These are phyloP conservation scores for Pistacia integerrima DNA, from an alignment of 345 rosid species.

Conservation along the genomic window DNA sequence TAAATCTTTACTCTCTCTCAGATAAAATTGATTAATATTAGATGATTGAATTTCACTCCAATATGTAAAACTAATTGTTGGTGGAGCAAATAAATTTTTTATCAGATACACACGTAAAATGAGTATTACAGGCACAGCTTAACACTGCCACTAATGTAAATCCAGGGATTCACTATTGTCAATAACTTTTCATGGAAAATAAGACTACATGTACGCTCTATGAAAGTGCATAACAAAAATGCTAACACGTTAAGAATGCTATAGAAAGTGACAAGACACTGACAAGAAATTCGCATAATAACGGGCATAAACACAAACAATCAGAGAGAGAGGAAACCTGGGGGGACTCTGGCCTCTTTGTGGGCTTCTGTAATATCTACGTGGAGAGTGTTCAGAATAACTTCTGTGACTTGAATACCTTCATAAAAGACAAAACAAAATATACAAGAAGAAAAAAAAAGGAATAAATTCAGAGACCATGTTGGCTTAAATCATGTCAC, in stretches of 20 bases:
- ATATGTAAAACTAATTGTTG: not conserved
- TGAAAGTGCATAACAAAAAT: not conserved
- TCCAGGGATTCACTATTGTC: not conserved
- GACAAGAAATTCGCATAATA: not conserved
- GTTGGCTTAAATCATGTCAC: not conserved
- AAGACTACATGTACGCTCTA: not conserved
- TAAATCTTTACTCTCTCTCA: not conserved
- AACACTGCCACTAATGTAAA: not conserved
- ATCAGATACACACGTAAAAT: not conserved
- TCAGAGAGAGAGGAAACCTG: constrained; percentile 50
- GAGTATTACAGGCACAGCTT: not conserved
- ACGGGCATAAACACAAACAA: not conserved
- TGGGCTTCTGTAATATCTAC: constrained; percentile 65
- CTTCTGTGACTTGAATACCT: constrained; percentile 66
- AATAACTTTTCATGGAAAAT: not conserved
- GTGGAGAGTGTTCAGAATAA: constrained; percentile 52
- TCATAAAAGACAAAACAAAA: constrained; percentile 10
- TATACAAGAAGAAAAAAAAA: not conserved
- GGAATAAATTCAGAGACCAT: not conserved
- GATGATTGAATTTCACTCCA: not conserved
- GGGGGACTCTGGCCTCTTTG: constrained; percentile 76
- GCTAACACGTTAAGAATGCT: not conserved
- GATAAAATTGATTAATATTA: no score
- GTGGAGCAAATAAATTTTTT: not conserved
- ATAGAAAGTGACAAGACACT: not conserved